Percentiles rank a stretch among this genome's conserved stretches.
Conservation (phyloP, 257 asterid genomes). For the Asclepias syriaca region DNA sequence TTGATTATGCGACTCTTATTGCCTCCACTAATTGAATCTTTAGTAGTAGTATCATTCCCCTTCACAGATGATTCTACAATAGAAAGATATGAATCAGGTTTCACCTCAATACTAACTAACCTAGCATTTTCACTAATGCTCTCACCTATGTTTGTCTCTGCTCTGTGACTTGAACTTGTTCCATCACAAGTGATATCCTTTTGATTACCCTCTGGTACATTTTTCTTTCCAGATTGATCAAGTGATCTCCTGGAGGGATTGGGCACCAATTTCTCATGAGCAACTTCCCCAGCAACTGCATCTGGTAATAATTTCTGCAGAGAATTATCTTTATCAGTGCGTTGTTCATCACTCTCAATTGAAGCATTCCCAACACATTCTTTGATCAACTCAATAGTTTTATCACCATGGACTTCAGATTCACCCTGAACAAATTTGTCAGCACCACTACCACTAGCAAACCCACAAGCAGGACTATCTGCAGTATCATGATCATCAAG, state of each 20-base stretch:
- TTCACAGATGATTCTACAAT: slow-evolving; percentile 40
- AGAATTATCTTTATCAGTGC: slow-evolving; percentile 18
- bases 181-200: slow-evolving; percentile 32
- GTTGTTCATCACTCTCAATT: slow-evolving; percentile 27
- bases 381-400: slow-evolving; percentile 21
- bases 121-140: slow-evolving; percentile 27
- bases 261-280: slow-evolving; percentile 28
- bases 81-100: slow-evolving; percentile 28
- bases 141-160: slow-evolving; percentile 28
- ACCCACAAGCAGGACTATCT: slow-evolving; percentile 26
- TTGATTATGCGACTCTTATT: slow-evolving; percentile 75
- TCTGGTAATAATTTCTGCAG: slow-evolving; percentile 27
- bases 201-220: slow-evolving; percentile 22
- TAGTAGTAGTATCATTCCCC: slow-evolving; percentile 35
- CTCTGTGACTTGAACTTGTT: slow-evolving; percentile 30
- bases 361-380: slow-evolving; percentile 22
- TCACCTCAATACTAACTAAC: slow-evolving; percentile 28
- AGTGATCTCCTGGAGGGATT: slow-evolving; percentile 19
- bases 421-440: slow-evolving; percentile 17
- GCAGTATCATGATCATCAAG: slow-evolving; percentile 21
- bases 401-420: slow-evolving; percentile 24
- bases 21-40: slow-evolving; percentile 39
- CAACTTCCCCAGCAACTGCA: slow-evolving; percentile 24
- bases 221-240: slow-evolving; percentile 28
- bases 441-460: slow-evolving; percentile 23